Conservation (phyloP, 306 rosid species). For the Acacia crassicarpa region DNA sequence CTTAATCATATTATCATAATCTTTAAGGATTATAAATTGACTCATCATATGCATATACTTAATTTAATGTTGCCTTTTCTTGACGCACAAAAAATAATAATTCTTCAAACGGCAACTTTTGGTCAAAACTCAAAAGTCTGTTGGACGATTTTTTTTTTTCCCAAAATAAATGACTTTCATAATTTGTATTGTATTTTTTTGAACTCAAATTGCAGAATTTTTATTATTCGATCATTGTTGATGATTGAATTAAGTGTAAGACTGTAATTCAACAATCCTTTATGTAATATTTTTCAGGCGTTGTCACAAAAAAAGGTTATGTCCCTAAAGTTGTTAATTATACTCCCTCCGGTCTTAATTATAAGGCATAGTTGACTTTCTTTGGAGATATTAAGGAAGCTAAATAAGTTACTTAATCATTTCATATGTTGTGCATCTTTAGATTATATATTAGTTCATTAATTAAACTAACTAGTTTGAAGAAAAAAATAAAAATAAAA, state of each 20-base stretch:
- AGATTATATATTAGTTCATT: too few species aligned
- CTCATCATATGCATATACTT: not conserved
- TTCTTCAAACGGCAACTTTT: not conserved
- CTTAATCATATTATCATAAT: slow-evolving; percentile 28
- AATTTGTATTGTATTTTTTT: not conserved
- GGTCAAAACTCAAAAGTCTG: slow-evolving; percentile 35
- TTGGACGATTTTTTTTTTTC: not conserved
- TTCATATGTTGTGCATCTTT: too few species aligned
- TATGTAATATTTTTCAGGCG: not conserved
- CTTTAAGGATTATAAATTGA: slow-evolving; percentile 15
- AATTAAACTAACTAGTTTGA: too few species aligned
- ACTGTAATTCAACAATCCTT: not conserved
- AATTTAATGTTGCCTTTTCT: not conserved
- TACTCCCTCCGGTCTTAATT: too few species aligned
- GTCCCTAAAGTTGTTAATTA: not conserved
- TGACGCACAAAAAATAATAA: not conserved
- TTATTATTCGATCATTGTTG: not conserved
- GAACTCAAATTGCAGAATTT: not conserved
- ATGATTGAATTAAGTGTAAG: not conserved
- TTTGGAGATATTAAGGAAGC: too few species aligned
- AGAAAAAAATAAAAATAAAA: too few species aligned
- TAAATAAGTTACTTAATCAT: too few species aligned
- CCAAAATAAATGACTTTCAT: not conserved
- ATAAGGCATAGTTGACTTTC: too few species aligned
- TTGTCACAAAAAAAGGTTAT: not conserved